These are phyloP conservation scores for Aureobasidium sp. DNA, from an alignment of 2,329 filamentous ascomycete species.

Conservation along the genomic window DNA sequence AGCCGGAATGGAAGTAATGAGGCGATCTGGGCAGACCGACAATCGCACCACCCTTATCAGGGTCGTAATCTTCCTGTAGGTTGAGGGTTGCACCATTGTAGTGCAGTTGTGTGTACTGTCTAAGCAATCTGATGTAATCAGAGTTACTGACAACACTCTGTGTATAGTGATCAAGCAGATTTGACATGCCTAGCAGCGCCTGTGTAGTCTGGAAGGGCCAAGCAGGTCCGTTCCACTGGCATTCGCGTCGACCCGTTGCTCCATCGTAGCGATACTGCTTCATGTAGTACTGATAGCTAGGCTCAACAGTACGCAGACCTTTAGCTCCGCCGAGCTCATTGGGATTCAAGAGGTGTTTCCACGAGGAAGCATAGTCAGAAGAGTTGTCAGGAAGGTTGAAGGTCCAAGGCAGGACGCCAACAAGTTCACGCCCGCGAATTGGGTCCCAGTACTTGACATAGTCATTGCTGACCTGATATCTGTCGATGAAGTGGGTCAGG, in stretches of 20 bases:
- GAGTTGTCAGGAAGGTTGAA: slow-evolving; percentile 34
- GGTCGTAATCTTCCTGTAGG: slow-evolving; percentile 36
- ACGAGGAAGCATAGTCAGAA: slow-evolving; percentile 28
- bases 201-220: slow-evolving; percentile 39
- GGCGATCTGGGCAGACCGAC: slow-evolving; percentile 34
- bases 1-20: slow-evolving; percentile 40
- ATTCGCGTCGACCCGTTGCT: slow-evolving; percentile 25
- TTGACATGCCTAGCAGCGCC: slow-evolving; percentile 31
- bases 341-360: slow-evolving; percentile 29
- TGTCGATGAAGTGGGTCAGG: slow-evolving; percentile 37
- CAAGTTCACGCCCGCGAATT: slow-evolving; percentile 36
- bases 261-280: slow-evolving; percentile 33
- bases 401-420: slow-evolving; percentile 36
- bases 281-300: slow-evolving; percentile 39
- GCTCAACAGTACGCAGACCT: slow-evolving; percentile 35
- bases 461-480: slow-evolving; percentile 30
- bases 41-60: slow-evolving; percentile 33
- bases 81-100: slow-evolving; percentile 29
- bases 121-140: slow-evolving; percentile 31
- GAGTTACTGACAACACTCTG: slow-evolving; percentile 21
- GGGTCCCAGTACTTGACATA: slow-evolving; percentile 32
- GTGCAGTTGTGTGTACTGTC: slow-evolving; percentile 33
- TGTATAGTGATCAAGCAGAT: slow-evolving; percentile 35
- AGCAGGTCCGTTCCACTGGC: slow-evolving; percentile 38
- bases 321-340: slow-evolving; percentile 27